Evolutionary conservation across 106 monocot species (phyloP).

Genomic region (Apostasia ramifera): DNA sequence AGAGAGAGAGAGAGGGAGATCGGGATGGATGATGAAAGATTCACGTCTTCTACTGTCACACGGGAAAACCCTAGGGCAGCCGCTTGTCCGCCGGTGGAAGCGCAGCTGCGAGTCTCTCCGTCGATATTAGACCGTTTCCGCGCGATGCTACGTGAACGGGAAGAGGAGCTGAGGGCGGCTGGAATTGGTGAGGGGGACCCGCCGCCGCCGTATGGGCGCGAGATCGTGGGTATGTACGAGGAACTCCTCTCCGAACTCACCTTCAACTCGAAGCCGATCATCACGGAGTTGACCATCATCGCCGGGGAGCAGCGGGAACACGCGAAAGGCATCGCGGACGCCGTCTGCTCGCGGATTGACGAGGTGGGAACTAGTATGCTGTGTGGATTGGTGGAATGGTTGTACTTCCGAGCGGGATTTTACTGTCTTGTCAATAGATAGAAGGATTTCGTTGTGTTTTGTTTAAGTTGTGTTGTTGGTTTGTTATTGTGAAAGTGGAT

Average conservation of each 20-base stretch:
- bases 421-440: no score
- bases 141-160: conserved; percentile 24
- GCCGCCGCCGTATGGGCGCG: conserved; percentile 15
- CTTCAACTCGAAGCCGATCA: conserved; percentile 92
- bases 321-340: conserved; percentile 66
- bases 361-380: conserved; percentile 32
- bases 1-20: neutral
- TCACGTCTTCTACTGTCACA: conserved; percentile 3
- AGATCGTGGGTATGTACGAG: conserved; percentile 58
- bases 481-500: conserved; percentile 1
- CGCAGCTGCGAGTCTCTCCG: neutral
- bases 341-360: conserved; percentile 58
- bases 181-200: conserved; percentile 5
- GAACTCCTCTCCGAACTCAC: conserved; percentile 67
- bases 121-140: conserved; percentile 62
- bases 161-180: conserved; percentile 21
- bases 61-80: conserved; percentile 16
- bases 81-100: neutral
- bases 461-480: conserved; percentile 6
- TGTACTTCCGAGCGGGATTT: no score
- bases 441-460: conserved; percentile 1
- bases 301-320: conserved; percentile 62
- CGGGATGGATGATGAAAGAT: conserved; percentile 28
- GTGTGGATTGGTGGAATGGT: neutral
- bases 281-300: conserved; percentile 93